Base-by-base conservation (phyloP, 495 filamentous ascomycete species). In the Halenospora varia region DNA sequence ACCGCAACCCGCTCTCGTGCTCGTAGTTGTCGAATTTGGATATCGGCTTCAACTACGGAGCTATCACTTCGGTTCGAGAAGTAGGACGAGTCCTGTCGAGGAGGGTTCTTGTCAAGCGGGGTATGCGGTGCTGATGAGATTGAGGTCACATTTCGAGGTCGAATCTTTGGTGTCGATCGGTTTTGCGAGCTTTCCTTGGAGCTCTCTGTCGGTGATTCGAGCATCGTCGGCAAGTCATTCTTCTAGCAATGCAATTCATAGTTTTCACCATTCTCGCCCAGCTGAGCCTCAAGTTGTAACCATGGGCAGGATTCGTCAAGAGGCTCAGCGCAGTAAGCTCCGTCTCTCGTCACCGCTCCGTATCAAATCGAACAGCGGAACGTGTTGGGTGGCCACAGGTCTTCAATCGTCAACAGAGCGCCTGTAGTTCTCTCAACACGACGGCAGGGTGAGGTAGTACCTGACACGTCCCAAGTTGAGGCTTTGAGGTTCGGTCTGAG, bases 81-180 rank as follows among this genome's bases (percentile, higher is more conserved):
- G 56, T 61, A 65, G 10, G 59, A 54, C 6, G 58, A 65, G 25
- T 61, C 62, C 45, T 64, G 53, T 41, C 62, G 55, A 3, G 18
- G 18, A 4, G 47, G 56, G 19, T 6, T 49, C 20, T 49, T 49
- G 9, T 24, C 23, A 6, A 9, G 8, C 13, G 15, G 13, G 39
- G n/a, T 10, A 10, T n/a, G n/a, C n/a, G 45, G 29, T 6, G 26
- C 17, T 10, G 45, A 44, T 55, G 1, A 24, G 25, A 17, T 10
- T 49, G 13, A 40, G 2, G 18, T 2, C 1, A 24, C 39, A 42
- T 39, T 19, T 40, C 0, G 11, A 2, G 40, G 42, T 19, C 4
- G 15, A 41, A 24, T 40, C 53, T 19, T 24, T 18, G 56, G 56
- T n/a, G 56, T 48, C 6, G 19, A 15, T 19, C 35, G 46, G 40